Conservation (phyloP, 345 rosid genomes). For the Eucalyptus urophylla region DNA sequence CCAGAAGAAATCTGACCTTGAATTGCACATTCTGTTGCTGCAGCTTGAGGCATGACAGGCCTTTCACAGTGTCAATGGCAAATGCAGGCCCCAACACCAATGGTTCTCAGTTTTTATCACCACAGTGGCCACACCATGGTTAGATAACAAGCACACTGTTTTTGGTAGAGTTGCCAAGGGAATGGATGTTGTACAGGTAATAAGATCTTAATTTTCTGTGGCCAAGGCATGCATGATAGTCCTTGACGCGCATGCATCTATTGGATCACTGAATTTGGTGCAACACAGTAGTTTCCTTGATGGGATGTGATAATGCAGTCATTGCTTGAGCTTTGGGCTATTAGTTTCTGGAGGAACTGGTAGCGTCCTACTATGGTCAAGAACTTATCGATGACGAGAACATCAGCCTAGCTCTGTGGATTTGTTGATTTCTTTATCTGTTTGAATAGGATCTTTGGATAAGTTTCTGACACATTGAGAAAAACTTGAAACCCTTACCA, state of each 20-base stretch:
- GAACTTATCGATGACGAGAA: background rate
- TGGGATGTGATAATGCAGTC: background rate
- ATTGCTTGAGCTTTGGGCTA: background rate
- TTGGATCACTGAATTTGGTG: background rate
- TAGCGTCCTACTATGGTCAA: background rate
- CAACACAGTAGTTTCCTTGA: background rate
- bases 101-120: conserved; percentile 92
- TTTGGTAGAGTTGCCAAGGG: conserved; percentile 91
- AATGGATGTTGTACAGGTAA: conserved; percentile 99
- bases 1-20: background rate
- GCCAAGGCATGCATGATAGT: background rate
- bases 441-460: background rate
- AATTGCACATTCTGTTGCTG: conserved; percentile 1
- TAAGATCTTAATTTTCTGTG: background rate
- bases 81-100: conserved; percentile 91
- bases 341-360: background rate
- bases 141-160: conserved; percentile 94
- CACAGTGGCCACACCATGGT: conserved; percentile 97
- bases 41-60: conserved; percentile 95
- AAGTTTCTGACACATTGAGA: background rate
- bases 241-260: background rate
- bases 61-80: conserved; percentile 94
- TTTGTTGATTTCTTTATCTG: background rate
- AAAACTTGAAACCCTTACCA: background rate
- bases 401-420: background rate